A percentile compares a stretch with the other conserved stretches of the same genome.
These are phyloP conservation scores for Physaria fendleri DNA, from an alignment of 345 rosid species.

Conservation along the genomic window DNA sequence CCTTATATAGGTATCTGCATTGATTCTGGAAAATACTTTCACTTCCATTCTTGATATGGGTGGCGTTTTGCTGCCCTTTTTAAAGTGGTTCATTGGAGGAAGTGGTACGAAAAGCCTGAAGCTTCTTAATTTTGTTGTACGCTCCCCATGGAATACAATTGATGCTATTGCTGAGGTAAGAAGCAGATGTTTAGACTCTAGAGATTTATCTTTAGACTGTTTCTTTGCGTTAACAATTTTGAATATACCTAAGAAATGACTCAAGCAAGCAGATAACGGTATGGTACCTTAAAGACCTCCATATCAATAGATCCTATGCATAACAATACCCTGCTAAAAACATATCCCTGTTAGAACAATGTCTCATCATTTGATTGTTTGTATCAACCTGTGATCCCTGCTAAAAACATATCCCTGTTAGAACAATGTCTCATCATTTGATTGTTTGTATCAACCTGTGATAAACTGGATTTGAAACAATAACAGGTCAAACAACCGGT, in stretches of 20 bases:
- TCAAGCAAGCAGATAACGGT: not conserved
- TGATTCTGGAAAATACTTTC: slow-evolving; percentile 94
- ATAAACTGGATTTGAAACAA: too few species aligned
- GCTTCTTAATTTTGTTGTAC: slow-evolving; percentile 84
- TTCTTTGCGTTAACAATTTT: not conserved
- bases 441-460: too few species aligned
- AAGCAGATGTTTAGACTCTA: not conserved
- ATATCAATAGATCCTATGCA: not conserved
- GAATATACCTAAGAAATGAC: not conserved
- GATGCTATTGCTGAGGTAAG: slow-evolving; percentile 81
- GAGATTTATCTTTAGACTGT: not conserved
- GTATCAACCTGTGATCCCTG: too few species aligned
- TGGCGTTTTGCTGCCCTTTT: slow-evolving; percentile 84
- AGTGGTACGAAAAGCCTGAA: slow-evolving; percentile 68
- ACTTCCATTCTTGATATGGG: slow-evolving; percentile 99
- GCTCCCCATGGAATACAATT: slow-evolving; percentile 96
- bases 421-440: too few species aligned
- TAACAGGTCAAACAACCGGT: too few species aligned
- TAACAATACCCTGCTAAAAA: too few species aligned
- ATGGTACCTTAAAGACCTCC: not conserved
- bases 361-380: too few species aligned
- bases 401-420: too few species aligned
- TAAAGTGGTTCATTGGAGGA: slow-evolving; percentile 96
- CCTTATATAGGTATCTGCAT: slow-evolving; percentile 52
- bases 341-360: too few species aligned